Conservation (phyloP, 2,329 filamentous ascomycete genomes). For the Chaetomiaceae sp. region DNA sequence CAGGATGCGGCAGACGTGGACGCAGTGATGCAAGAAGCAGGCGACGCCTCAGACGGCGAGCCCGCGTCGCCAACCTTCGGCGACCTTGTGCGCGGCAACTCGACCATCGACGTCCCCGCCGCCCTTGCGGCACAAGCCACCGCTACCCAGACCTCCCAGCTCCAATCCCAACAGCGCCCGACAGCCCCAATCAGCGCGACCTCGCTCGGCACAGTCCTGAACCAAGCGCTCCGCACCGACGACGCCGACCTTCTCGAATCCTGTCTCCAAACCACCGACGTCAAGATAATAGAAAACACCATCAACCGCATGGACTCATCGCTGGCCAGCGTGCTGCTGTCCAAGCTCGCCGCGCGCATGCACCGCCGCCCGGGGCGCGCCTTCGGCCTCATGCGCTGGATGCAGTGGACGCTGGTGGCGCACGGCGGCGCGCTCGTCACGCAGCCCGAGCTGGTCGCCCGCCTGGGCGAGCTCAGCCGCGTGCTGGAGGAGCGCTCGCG, state of each 20-base stretch:
- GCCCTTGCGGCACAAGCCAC: constrained; percentile 45
- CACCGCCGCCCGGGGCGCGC: constrained; percentile 84
- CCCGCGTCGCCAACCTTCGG: constrained; percentile 69
- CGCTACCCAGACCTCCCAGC: constrained; percentile 28
- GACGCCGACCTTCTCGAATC: constrained; percentile 86
- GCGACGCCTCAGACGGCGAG: constrained; percentile 40
- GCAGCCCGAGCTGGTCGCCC: constrained; percentile 76
- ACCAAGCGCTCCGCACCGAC: constrained; percentile 88
- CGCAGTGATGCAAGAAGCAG: constrained; percentile 27
- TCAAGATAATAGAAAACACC: constrained; percentile 75
- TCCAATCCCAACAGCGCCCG: constrained; percentile 44
- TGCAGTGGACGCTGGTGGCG: constrained; percentile 88
- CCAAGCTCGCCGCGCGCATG: constrained; percentile 80
- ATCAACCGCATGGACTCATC: constrained; percentile 86
- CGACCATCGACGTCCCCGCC: constrained; percentile 71
- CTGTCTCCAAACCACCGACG: constrained; percentile 77
- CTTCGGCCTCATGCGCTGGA: constrained; percentile 87
- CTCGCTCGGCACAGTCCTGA: constrained; percentile 86
- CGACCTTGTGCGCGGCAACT: constrained; percentile 67
- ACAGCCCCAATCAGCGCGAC: constrained; percentile 59
- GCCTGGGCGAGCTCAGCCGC: constrained; percentile 73
- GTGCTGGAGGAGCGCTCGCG: constrained; percentile 83
- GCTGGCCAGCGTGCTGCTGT: constrained; percentile 73
- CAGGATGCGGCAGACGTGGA: constrained; percentile 26
- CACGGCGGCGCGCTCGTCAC: constrained; percentile 88